These are phyloP conservation scores for Chrysopogon serrulatus DNA, from an alignment of 176 grass and related monocot genomes.

Conservation along the genomic window DNA sequence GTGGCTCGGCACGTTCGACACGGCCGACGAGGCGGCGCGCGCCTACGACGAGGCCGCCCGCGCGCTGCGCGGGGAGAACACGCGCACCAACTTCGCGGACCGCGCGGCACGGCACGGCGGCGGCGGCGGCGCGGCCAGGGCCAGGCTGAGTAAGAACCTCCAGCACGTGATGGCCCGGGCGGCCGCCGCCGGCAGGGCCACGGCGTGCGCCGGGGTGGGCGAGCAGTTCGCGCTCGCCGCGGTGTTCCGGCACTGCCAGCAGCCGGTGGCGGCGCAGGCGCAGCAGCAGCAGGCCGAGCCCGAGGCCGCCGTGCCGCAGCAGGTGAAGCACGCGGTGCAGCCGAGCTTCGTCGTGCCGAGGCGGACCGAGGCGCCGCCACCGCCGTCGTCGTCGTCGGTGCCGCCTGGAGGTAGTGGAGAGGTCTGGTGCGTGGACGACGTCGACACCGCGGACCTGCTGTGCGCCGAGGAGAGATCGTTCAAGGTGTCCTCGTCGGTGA, in stretches of 20 bases:
- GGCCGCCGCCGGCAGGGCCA: constrained; percentile 19
- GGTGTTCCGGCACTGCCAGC: constrained; percentile 35
- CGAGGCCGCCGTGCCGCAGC: neutral
- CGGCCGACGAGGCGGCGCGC: constrained; percentile 60
- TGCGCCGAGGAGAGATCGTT: constrained; percentile 20
- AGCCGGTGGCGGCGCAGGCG: neutral
- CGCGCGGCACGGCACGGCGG: neutral
- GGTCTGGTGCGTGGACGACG: neutral
- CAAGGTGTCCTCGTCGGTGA: constrained; percentile 59
- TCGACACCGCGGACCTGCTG: neutral
- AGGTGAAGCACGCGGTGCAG: constrained; percentile 33
- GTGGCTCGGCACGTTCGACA: constrained; percentile 87
- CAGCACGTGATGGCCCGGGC: constrained; percentile 41
- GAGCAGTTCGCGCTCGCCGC: constrained; percentile 54
- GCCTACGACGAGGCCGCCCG: constrained; percentile 74
- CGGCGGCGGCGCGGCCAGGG: neutral
- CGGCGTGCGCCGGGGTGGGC: constrained; percentile 19
- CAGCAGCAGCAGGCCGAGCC: neutral
- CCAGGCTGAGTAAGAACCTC: constrained; percentile 50
- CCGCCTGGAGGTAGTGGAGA: neutral
- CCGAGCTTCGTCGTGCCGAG: constrained; percentile 70
- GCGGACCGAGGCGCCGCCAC: constrained; percentile 20
- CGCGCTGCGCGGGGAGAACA: constrained; percentile 39
- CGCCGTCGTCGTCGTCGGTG: neutral
- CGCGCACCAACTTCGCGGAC: constrained; percentile 61